phyloP scores from a whole-genome alignment of 208 protist species.

The Crithidia bombi region DNA sequence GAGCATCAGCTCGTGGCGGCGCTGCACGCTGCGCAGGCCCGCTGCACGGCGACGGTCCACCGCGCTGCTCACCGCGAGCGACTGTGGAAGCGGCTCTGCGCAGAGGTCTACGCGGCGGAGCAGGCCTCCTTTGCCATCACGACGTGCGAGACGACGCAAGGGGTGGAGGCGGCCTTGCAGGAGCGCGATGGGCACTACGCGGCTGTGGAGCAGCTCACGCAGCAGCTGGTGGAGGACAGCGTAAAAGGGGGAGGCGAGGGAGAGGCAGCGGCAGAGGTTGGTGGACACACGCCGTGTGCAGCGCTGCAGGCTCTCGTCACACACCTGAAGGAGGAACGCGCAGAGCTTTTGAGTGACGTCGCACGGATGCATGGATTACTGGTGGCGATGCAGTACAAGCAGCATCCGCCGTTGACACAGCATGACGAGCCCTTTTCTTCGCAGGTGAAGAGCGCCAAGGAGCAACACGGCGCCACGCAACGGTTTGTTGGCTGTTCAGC shows the following conservation, averaged over 20 bases:
- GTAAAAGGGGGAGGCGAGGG: neutral
- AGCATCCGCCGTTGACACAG: neutral
- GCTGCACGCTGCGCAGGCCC: constrained; percentile 19
- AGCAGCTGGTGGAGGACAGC: constrained; percentile 37
- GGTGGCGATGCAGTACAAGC: constrained; percentile 3
- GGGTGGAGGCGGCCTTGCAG: constrained; percentile 39
- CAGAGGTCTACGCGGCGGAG: constrained; percentile 60
- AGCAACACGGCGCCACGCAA: neutral
- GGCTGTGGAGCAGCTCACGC: constrained; percentile 53
- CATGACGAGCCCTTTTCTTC: neutral
- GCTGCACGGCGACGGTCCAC: constrained; percentile 20
- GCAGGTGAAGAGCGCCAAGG: neutral
- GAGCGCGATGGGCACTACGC: constrained; percentile 51
- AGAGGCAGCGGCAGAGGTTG: neutral
- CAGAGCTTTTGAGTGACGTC: constrained; percentile 19
- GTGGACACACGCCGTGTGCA: neutral
- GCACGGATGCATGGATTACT: constrained; percentile 19
- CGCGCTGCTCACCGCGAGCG: constrained; percentile 46
- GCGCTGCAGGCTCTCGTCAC: constrained; percentile 18
- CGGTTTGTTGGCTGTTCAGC: neutral
- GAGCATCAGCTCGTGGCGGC: constrained; percentile 47
- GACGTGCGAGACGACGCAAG: constrained; percentile 35
- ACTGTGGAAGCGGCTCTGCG: constrained; percentile 68
- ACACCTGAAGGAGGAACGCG: constrained; percentile 26
- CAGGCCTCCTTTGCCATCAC: constrained; percentile 55